Base-by-base conservation (phyloP, 169 alveolate genomes). In the Plasmodium billcollinsi region DNA sequence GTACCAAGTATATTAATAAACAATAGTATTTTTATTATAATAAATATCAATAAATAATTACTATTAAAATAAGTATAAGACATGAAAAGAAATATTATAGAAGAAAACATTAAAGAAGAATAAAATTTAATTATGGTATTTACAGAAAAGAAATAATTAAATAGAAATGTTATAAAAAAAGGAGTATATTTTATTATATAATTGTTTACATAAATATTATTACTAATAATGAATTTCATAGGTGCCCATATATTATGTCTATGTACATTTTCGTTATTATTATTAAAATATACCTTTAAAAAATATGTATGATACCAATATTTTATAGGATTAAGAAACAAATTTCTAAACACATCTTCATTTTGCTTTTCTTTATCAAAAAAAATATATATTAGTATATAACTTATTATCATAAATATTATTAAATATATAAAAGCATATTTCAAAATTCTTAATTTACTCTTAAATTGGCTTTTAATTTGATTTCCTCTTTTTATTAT, bases 71-170 rank as follows among this genome's bases (percentile, higher is more conserved):
- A 8, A 43, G 21, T 73, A 47, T 29, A 56, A 15, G 67, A 47
- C 26, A 26, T 80, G 11, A 85, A 61, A 6, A 85, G 47, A 70
- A 85, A 85, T 52, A 59, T 12, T 52, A 70, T 85, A n/a, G 76
- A 85, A 11, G 76, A 85, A 85, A 71, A n/a, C 21, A 50, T 18
- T 3, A 85, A 24, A 9, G 92, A 85, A 33, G 39, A 8, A 54
- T 85, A 85, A 62, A 85, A 33, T 73, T 85, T 85, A 8, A 65
- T 66, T 24, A 85, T 59, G 26, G 88, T 85, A 20, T 61, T 85
- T 63, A 85, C 18, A 18, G 39, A 49, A 49, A 71, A 62, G 47
- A 71, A 39, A 33, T 85, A 85, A 66, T 85, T 85, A 85, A 85
- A 58, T 52, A 85, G 26, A 49, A 39, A 18, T 54, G 47, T 85